These are phyloP conservation scores for Hymenoscyphus salicellus DNA, from an alignment of 2,329 filamentous ascomycete genomes.

Conservation along the genomic window DNA sequence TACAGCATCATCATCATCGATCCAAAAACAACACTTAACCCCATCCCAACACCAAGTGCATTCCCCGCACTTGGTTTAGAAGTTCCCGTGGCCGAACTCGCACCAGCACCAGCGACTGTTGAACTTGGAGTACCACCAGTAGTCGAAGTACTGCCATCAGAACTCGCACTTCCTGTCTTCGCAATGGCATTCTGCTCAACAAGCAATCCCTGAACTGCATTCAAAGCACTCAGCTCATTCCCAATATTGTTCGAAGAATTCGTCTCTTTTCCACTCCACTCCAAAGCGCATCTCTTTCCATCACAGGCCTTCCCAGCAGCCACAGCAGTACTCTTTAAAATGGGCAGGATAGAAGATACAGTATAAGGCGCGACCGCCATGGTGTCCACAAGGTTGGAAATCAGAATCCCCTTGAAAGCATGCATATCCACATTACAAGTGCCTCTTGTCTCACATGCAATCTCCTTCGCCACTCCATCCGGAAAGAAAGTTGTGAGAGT, in stretches of 20 bases:
- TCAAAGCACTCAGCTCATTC: conserved; percentile 56
- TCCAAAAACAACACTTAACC: background rate
- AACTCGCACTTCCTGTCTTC: background rate
- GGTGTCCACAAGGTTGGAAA: conserved; percentile 61
- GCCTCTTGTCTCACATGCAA: conserved; percentile 58
- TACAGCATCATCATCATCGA: background rate
- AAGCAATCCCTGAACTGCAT: conserved; percentile 46
- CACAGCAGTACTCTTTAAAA: conserved; percentile 55
- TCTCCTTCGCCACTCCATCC: conserved; percentile 60
- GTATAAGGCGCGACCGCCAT: conserved; percentile 62
- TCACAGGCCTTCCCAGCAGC: conserved; percentile 62
- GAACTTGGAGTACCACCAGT: too few relatives aligned
- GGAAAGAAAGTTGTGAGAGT: conserved; percentile 52
- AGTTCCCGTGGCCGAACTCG: background rate
- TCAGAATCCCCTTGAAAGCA: conserved; percentile 69
- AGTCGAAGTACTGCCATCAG: background rate
- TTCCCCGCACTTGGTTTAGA: background rate
- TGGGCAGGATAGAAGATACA: conserved; percentile 51
- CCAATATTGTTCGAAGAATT: conserved; percentile 44
- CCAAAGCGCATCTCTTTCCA: conserved; percentile 62
- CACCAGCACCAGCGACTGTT: background rate
- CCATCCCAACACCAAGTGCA: background rate
- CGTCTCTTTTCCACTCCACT: conserved; percentile 55
- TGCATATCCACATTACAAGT: conserved; percentile 70
- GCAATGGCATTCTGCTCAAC: background rate